These are phyloP conservation scores for Avena eriantha DNA, from an alignment of 176 grass and related monocot species.

Conservation along the genomic window DNA sequence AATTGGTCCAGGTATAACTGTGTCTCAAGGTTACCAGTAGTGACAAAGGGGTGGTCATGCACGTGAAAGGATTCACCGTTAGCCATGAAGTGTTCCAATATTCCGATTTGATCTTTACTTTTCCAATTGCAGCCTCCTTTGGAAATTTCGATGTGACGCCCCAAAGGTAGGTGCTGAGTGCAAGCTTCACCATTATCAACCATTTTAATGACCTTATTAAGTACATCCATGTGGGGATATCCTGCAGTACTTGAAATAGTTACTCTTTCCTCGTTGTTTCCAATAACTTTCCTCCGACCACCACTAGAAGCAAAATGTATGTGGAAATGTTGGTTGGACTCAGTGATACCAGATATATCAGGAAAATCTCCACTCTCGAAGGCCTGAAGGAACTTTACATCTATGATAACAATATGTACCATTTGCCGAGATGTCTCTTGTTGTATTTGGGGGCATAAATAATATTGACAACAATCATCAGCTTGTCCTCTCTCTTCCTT, in stretches of 20 bases:
- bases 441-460: too few species aligned
- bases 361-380: too few species aligned
- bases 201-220: background rate
- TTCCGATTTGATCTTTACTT: background rate
- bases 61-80: background rate
- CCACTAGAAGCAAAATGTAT: background rate
- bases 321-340: background rate
- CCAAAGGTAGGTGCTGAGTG: background rate
- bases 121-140: background rate
- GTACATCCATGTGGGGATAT: background rate
- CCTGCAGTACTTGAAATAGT: background rate
- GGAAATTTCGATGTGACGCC: background rate
- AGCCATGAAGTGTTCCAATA: background rate
- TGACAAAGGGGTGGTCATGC: too few species aligned
- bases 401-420: too few species aligned
- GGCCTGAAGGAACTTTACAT: too few species aligned
- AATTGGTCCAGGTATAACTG: too few species aligned
- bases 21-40: too few species aligned
- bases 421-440: too few species aligned
- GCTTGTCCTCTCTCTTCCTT: too few species aligned
- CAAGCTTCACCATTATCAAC: background rate
- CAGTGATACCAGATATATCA: too few species aligned
- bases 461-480: too few species aligned
- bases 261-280: background rate
- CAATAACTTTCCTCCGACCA: background rate